A percentile compares a stretch with the other conserved stretches of the same genome.
These are phyloP conservation scores for Aspergillus proliferans DNA, from an alignment of 2,329 filamentous ascomycete species.

Conservation along the genomic window DNA sequence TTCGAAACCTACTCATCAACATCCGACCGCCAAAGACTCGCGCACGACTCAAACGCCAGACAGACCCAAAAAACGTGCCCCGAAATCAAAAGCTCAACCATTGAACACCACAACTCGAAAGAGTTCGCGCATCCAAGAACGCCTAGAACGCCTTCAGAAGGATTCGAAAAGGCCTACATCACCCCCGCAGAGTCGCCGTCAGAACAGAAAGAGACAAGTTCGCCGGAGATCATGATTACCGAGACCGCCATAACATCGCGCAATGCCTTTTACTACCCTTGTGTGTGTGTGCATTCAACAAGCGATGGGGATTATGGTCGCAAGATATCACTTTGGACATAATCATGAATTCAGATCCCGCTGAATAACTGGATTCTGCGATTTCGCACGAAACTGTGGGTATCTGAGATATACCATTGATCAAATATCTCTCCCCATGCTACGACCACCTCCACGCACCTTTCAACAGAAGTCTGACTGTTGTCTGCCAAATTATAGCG, in stretches of 20 bases:
- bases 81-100: not conserved
- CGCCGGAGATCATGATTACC: not conserved
- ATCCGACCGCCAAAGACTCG: not conserved
- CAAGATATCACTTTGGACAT: not conserved
- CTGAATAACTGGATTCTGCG: not conserved
- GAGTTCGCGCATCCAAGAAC: not conserved
- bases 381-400: not conserved
- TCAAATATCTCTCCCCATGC: not conserved
- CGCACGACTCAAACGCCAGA: not conserved
- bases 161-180: not conserved
- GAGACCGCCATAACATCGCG: not conserved
- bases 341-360: not conserved
- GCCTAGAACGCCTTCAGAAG: not conserved
- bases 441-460: not conserved
- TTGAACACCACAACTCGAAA: not conserved
- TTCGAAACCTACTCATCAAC: not conserved
- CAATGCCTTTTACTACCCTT: not conserved
- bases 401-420: not conserved
- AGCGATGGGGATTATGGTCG: not conserved
- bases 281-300: not conserved
- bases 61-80: not conserved
- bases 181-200: not conserved
- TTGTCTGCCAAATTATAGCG: not conserved
- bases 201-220: not conserved
- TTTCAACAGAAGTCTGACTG: not conserved